Percentiles rank a stretch among this genome's conserved stretches.
Evolutionary conservation across 179 eudicot species (phyloP).

Genomic region (Monotropa hypopitys): DNA sequence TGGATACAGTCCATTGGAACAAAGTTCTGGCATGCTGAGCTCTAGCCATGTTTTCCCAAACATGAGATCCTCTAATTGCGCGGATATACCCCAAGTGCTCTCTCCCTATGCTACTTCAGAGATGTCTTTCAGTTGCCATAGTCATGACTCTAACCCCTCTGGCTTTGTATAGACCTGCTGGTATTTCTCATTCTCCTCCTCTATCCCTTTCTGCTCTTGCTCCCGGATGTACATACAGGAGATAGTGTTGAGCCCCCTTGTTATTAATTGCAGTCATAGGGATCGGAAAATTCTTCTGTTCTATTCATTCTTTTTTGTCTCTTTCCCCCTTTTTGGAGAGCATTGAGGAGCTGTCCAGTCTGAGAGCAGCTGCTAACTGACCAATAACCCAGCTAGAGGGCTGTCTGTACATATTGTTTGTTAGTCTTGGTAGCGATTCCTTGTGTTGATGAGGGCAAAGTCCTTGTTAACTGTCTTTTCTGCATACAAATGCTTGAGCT

Average conservation of each 20-base stretch:
- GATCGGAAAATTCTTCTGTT: not conserved
- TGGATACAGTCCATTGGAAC: slow-evolving; percentile 10
- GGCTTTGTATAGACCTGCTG: slow-evolving; percentile 7
- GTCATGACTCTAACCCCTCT: slow-evolving; percentile 7
- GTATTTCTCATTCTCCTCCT: not conserved
- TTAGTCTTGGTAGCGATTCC: slow-evolving; percentile 6
- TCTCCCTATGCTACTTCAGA: slow-evolving; percentile 6
- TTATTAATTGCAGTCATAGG: slow-evolving; percentile 4
- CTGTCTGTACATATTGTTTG: not conserved
- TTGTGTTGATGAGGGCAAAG: not conserved
- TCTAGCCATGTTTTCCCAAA: slow-evolving; percentile 7
- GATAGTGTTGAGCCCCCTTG: not conserved
- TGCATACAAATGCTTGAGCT: not conserved
- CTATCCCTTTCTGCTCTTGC: not conserved
- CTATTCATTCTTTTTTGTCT: slow-evolving; percentile 3
- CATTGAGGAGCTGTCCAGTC: not conserved
- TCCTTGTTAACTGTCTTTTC: not conserved
- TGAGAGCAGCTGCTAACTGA: slow-evolving; percentile 3
- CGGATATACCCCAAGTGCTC: slow-evolving; percentile 2
- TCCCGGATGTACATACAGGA: slow-evolving; percentile 8
- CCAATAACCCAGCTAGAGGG: not conserved
- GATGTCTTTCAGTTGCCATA: not conserved
- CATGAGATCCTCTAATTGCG: not conserved
- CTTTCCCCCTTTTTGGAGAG: not conserved
- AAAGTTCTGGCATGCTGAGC: slow-evolving; percentile 5